Base-by-base conservation (phyloP, 352 stramenopile genomes). In the Phytophthora fragariae region DNA sequence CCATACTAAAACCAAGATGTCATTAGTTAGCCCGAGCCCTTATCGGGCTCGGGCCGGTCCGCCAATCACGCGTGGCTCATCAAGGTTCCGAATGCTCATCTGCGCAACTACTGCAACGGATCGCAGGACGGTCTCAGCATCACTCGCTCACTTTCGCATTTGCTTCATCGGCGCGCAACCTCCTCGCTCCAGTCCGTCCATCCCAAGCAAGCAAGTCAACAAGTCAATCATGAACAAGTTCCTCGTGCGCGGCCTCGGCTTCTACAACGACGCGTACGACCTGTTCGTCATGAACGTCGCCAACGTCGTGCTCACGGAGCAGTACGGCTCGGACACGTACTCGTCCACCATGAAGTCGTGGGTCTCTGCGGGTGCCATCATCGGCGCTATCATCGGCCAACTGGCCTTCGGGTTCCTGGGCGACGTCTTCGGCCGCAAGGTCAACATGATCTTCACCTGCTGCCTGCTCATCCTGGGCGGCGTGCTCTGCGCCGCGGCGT, bases 251-350 rank as follows among this genome's bases (percentile, higher is more conserved):
- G 79, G 80, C 35, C 77, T 89, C 68, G 82, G 81, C 24, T 88
- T 88, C 67, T 86, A 79, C 64, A 84, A 88, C 56, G 76, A 86
- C 46, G 79, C 79, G 31, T 90, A 90, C 60, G 80, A 90, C 50
- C 77, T 90, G 12, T 90, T 90, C 70, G 74, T 90, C 53, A 88
- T 90, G 83, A 90, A 90, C 70, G 56, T 90, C 33, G 52, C 87
- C 76, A 90, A 90, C 72, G 79, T 90, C 59, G 75, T 88, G 50
- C 79, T 90, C 69, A 82, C 73, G 31, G 83, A 90, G 75, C 73
- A 88, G 55, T 90, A 87, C 71, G 70, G 63, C 67, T 81, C 75
- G 68, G n/a, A 80, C 15, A 72, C 83, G 17, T 90, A 90, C 77
- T 84, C 82, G 59, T 79, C 82, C n/a, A 60, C 68, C 64, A 56